phyloP scores from a whole-genome alignment of 2,329 filamentous ascomycete genomes.

The Aspergillus thermomutatus region DNA sequence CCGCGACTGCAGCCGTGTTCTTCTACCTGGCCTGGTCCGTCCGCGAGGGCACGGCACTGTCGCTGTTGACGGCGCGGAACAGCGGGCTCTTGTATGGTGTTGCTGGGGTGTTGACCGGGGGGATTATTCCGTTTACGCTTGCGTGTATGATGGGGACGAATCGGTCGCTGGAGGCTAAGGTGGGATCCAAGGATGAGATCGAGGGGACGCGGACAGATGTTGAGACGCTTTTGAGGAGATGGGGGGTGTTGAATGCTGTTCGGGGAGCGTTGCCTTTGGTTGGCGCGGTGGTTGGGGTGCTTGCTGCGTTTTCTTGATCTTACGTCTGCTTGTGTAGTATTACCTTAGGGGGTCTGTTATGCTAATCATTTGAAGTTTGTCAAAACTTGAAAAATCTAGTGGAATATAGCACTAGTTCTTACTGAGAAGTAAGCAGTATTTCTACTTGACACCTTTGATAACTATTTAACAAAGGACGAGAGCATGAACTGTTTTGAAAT shows the following conservation, averaged over 20 bases:
- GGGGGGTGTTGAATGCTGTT: conserved; percentile 13
- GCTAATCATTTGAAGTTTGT: background rate
- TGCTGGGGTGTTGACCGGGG: conserved; percentile 27
- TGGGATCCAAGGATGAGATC: conserved; percentile 4
- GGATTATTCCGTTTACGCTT: conserved; percentile 34
- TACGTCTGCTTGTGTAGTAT: too few species aligned
- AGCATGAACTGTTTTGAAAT: too few species aligned
- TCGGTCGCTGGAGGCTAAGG: conserved; percentile 21
- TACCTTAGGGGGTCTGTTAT: background rate
- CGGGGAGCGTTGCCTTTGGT: conserved; percentile 11
- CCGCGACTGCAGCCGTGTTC: conserved; percentile 17
- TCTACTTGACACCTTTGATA: too few species aligned
- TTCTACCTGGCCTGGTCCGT: conserved; percentile 29
- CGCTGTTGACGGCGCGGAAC: conserved; percentile 8
- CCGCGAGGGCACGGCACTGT: conserved; percentile 11
- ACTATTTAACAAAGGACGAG: too few species aligned
- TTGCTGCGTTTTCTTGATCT: conserved; percentile 10
- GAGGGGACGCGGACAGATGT: conserved; percentile 13
- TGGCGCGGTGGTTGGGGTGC: conserved; percentile 12
- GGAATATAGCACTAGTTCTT: too few species aligned
- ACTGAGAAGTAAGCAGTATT: too few species aligned
- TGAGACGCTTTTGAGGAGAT: conserved; percentile 7
- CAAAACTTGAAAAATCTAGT: too few species aligned
- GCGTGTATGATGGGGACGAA: conserved; percentile 28
- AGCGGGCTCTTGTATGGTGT: conserved; percentile 19